These are phyloP conservation scores for Oemleria cerasiformis DNA, from an alignment of 306 rosid genomes.

Conservation along the genomic window DNA sequence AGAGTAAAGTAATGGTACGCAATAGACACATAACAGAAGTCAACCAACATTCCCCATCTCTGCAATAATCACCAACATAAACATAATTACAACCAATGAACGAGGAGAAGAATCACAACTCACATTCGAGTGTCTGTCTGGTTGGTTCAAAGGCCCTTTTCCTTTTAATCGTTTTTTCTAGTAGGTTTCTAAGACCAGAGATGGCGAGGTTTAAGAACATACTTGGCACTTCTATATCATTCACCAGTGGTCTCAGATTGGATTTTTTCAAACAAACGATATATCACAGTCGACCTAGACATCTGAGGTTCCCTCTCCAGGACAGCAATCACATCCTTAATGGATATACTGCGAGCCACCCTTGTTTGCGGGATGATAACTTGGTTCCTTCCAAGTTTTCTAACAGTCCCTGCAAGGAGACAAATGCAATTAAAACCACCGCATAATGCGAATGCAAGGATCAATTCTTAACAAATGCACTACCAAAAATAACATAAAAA, in stretches of 20 bases:
- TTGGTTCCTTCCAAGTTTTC: conserved; percentile 63
- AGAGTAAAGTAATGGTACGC: too few relatives aligned
- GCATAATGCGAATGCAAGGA: background rate
- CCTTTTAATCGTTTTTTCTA: too few relatives aligned
- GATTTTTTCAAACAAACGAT: conserved; percentile 59
- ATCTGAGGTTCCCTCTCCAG: conserved; percentile 94
- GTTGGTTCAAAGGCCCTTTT: too few relatives aligned
- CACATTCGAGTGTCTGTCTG: too few relatives aligned
- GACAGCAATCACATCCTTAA: conserved; percentile 81
- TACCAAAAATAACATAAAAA: background rate
- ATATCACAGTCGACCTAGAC: conserved; percentile 64
- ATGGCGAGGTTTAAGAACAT: too few relatives aligned
- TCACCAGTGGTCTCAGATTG: conserved; percentile 44
- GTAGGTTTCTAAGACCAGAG: too few relatives aligned
- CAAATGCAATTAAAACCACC: background rate
- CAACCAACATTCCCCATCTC: too few relatives aligned
- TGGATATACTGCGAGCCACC: conserved; percentile 60
- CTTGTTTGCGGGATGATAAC: conserved; percentile 38
- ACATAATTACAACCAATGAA: too few relatives aligned
- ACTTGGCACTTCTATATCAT: conserved; percentile 3
- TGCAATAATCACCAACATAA: too few relatives aligned
- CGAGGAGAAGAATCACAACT: too few relatives aligned
- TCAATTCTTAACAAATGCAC: background rate
- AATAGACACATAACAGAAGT: too few relatives aligned
- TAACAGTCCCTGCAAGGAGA: conserved; percentile 40